phyloP scores from a whole-genome alignment of 306 rosid genomes.

The Vigna radiata region DNA sequence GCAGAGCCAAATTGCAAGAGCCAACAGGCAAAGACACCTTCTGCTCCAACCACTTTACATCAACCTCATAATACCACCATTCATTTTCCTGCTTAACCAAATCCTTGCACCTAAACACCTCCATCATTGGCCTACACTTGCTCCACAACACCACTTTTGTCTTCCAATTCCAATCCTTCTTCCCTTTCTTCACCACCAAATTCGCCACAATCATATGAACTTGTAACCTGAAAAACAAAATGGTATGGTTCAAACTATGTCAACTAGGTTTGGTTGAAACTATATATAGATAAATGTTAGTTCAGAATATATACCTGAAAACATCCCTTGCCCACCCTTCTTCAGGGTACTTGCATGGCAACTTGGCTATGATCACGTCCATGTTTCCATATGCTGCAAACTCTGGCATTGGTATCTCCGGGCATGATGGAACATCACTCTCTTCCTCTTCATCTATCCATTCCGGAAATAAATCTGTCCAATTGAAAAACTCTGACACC shows the following conservation, averaged over 20 bases:
- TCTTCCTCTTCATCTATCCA: conserved; percentile 98
- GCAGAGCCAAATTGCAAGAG: conserved; percentile 82
- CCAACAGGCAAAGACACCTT: conserved; percentile 85
- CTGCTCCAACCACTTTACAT: conserved; percentile 60
- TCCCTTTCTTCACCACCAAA: conserved; percentile 68
- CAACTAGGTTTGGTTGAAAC: too few species aligned
- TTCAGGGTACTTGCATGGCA: conserved; percentile 75
- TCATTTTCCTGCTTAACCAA: conserved; percentile 68
- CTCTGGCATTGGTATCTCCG: conserved; percentile 88
- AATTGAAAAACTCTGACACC: conserved; percentile 73
- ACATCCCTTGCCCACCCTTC: conserved; percentile 85
- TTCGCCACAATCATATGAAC: conserved; percentile 79
- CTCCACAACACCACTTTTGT: conserved; percentile 72
- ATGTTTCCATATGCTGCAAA: conserved; percentile 46
- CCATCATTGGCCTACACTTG: conserved; percentile 91
- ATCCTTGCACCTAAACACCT: conserved; percentile 77
- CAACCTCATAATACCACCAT: conserved; percentile 85
- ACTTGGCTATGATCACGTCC: conserved; percentile 73
- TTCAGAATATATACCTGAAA: conserved; percentile 44
- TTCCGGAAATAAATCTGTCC: conserved; percentile 92
- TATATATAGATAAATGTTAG: too few species aligned
- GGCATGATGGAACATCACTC: conserved; percentile 77
- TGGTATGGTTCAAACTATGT: too few species aligned
- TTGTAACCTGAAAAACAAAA: conserved; percentile 61
- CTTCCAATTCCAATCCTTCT: conserved; percentile 57